phyloP scores from a whole-genome alignment of 139 green algal species.

The Chlamydomonas schloesseri region DNA sequence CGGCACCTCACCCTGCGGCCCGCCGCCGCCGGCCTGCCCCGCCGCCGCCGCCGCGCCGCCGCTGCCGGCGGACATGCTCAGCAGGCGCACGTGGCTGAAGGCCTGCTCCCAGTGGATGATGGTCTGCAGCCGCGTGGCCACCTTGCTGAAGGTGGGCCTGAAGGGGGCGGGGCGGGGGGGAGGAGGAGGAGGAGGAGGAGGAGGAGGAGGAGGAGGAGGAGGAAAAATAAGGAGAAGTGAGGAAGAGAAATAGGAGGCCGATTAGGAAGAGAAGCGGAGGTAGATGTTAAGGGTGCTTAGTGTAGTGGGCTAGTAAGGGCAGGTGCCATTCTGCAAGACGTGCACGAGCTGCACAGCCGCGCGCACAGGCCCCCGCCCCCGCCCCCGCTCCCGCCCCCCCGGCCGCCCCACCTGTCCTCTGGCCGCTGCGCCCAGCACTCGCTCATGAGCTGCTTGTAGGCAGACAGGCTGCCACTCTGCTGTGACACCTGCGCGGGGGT shows the following conservation, averaged over 20 bases:
- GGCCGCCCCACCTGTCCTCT: not conserved
- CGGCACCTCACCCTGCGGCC: too few relatives aligned
- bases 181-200: too few relatives aligned
- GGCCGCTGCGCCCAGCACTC: conserved; percentile 8
- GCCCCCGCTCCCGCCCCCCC: too few relatives aligned
- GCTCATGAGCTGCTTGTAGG: conserved; percentile 9
- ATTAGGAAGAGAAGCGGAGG: too few relatives aligned
- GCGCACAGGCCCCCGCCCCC: too few relatives aligned
- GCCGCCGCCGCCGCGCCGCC: not conserved
- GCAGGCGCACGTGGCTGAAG: not conserved
- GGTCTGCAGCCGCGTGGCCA: not conserved
- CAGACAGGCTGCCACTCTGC: not conserved
- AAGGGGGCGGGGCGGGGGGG: not conserved
- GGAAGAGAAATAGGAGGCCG: not conserved
- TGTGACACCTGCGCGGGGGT: not conserved
- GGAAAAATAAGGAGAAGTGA: too few relatives aligned
- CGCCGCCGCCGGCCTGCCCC: too few relatives aligned
- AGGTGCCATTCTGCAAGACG: too few relatives aligned
- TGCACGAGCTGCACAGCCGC: too few relatives aligned
- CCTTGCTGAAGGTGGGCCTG: not conserved
- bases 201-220: too few relatives aligned
- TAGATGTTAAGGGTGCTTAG: too few relatives aligned
- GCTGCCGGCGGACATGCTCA: not conserved
- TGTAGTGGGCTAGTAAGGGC: too few relatives aligned
- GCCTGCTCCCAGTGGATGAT: conserved; percentile 19